These are phyloP conservation scores for Epichloe hybrida DNA, from an alignment of 2,329 filamentous ascomycete species.

Conservation along the genomic window DNA sequence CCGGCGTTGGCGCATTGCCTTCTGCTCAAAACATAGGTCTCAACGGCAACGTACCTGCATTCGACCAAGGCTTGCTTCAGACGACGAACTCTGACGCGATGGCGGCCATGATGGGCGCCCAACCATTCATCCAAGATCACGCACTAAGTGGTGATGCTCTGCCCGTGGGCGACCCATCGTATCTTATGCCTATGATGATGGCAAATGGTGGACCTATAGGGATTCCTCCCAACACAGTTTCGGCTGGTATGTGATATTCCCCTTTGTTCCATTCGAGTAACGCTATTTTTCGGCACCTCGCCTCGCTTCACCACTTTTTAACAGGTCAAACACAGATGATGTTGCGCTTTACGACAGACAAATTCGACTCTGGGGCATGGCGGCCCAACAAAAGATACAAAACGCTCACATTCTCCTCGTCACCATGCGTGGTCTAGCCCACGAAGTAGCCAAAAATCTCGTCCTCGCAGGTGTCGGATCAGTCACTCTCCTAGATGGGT, in stretches of 20 bases:
- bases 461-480: conserved; percentile 87
- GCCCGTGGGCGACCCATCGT: conserved; percentile 14
- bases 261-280: not conserved
- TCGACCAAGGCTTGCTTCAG: conserved; percentile 3
- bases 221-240: conserved; percentile 15
- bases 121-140: conserved; percentile 14
- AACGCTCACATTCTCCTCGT: conserved; percentile 82
- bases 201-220: conserved; percentile 13
- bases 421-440: conserved; percentile 73
- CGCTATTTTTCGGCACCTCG: not conserved
- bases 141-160: conserved; percentile 11
- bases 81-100: conserved; percentile 7
- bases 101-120: conserved; percentile 12
- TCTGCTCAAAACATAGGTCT: not conserved
- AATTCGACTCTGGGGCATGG: conserved; percentile 92
- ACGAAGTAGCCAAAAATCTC: conserved; percentile 94
- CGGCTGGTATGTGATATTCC: conserved; percentile 17
- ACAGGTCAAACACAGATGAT: conserved; percentile 48
- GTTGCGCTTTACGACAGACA: conserved; percentile 96
- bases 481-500: conserved; percentile 75
- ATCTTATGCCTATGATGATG: conserved; percentile 20
- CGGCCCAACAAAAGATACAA: conserved; percentile 86
- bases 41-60: conserved; percentile 3
- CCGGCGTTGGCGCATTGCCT: not conserved
- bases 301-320: not conserved